Base-by-base conservation (phyloP, 345 rosid genomes). In the Alliaria petiolata region DNA sequence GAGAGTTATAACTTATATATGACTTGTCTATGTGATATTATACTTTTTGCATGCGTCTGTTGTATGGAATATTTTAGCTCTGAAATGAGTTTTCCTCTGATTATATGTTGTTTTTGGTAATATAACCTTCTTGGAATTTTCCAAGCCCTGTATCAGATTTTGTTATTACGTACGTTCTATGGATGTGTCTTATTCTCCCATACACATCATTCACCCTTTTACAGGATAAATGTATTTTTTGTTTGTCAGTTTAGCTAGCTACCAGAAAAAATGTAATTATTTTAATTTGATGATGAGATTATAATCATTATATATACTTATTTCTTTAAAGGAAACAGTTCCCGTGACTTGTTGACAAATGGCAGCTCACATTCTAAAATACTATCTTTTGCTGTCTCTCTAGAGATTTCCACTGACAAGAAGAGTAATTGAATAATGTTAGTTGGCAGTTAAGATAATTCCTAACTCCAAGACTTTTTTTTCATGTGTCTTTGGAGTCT, bases 291-390 rank as follows among this genome's bases (percentile, higher is more conserved):
- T n/a, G n/a, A n/a, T n/a, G n/a, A n/a, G n/a, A n/a, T n/a, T n/a
- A n/a, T n/a, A n/a, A n/a, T n/a, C n/a, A n/a, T n/a, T n/a, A n/a
- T n/a, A n/a, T n/a, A n/a, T n/a, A n/a, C n/a, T n/a, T n/a, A 14
- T 14, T 40, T 42, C 20, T 30, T 53, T 30, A 30, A 30, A 53
- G 38, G 2, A 53, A 30, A 53, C 58, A 72, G 25, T 55, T 46
- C 9, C 36, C 44, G 65, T 73, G 59, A 73, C 35, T 45, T 65
- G 56, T 45, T 46, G 77, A 35, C 77, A 73, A 65, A 57, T 73
- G 66, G 71, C 43, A 73, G 51, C 44, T 73, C 77, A 28, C 44
- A 30, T 45, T 28, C 35, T 43, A 47, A 55, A 16, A 10, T 17
- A 36, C 10, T 65, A 28, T 46, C 9, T 65, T 20, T 64, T 49